Evolutionary conservation across 1,284 basidiomycete genomes (phyloP).

Genomic region (Boletellus dicymbophilus): DNA sequence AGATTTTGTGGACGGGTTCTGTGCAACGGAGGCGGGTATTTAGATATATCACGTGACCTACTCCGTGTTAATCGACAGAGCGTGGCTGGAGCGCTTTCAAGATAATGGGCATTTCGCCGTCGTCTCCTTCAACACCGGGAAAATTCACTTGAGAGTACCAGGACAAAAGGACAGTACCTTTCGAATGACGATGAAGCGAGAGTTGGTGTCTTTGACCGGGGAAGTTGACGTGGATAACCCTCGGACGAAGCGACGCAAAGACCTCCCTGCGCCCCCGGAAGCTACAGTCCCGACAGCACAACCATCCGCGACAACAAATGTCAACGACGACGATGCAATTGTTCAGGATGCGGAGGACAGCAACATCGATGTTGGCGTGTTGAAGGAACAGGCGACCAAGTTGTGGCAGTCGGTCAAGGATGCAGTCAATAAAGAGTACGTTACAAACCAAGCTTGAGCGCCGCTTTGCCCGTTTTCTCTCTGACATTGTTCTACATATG

Average conservation of each 20-base stretch:
- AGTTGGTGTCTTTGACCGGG: slow-evolving; percentile 52
- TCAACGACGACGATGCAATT: slow-evolving; percentile 25
- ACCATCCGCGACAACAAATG: slow-evolving; percentile 29
- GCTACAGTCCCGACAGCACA: slow-evolving; percentile 6
- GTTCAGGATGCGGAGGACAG: slow-evolving; percentile 25
- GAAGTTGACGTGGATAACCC: slow-evolving; percentile 56
- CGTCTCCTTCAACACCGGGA: slow-evolving; percentile 27
- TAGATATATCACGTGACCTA: slow-evolving; percentile 33
- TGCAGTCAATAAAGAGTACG: slow-evolving; percentile 82
- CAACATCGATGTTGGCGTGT: slow-evolving; percentile 26
- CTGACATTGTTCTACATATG: slow-evolving; percentile 31
- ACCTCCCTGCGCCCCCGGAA: slow-evolving; percentile 41
- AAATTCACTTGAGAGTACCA: slow-evolving; percentile 28
- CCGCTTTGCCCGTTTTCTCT: slow-evolving; percentile 36
- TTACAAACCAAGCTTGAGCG: slow-evolving; percentile 40
- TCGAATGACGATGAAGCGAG: slow-evolving; percentile 64
- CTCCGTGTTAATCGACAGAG: slow-evolving; percentile 14
- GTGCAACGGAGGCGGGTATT: slow-evolving; percentile 27
- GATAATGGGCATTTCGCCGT: slow-evolving; percentile 36
- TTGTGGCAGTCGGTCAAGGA: slow-evolving; percentile 77
- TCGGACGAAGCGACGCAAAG: slow-evolving; percentile 70
- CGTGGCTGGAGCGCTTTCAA: slow-evolving; percentile 29
- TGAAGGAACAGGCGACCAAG: slow-evolving; percentile 43
- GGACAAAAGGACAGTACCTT: slow-evolving; percentile 13
- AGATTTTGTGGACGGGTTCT: slow-evolving; percentile 35